A percentile compares a stretch with the other conserved stretches of the same genome.
Conservation (phyloP, 1,139 yeast species). For the Scheffersomyces insectosa region DNA sequence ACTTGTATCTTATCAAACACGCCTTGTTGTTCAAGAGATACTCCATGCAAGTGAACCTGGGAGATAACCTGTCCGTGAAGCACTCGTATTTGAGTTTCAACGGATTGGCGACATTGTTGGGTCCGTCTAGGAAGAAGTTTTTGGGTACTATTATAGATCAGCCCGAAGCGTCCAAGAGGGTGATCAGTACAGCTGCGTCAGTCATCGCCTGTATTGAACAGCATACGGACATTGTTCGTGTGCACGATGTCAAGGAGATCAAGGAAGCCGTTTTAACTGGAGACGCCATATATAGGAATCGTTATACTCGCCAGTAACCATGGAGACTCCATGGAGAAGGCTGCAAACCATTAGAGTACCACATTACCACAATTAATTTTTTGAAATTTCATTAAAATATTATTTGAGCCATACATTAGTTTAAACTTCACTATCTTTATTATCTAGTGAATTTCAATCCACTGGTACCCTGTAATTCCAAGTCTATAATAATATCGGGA, state of each 20-base stretch:
- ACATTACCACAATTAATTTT: too few relatives aligned
- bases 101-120: conserved; percentile 69
- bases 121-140: conserved; percentile 86
- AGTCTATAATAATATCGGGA: too few relatives aligned
- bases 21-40: conserved; percentile 58
- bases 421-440: too few relatives aligned
- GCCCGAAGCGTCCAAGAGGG: conserved; percentile 55
- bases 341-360: too few relatives aligned
- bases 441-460: too few relatives aligned
- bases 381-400: too few relatives aligned
- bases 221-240: conserved; percentile 80
- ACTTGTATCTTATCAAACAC: conserved; percentile 61
- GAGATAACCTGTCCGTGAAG: conserved; percentile 22
- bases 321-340: too few relatives aligned
- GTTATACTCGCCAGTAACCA: conserved; percentile 5
- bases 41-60: conserved; percentile 28
- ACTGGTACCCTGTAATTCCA: too few relatives aligned
- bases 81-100: conserved; percentile 42
- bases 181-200: conserved; percentile 75
- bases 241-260: conserved; percentile 78
- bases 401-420: too few relatives aligned
- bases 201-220: conserved; percentile 73
- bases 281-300: conserved; percentile 69
- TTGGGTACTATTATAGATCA: conserved; percentile 69
- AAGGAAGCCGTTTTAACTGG: conserved; percentile 65